Evolutionary conservation across 2,329 filamentous ascomycete species (phyloP), one percentile per base, ranked within the genome.

Genomic region (Diaporthe sp.): DNA sequence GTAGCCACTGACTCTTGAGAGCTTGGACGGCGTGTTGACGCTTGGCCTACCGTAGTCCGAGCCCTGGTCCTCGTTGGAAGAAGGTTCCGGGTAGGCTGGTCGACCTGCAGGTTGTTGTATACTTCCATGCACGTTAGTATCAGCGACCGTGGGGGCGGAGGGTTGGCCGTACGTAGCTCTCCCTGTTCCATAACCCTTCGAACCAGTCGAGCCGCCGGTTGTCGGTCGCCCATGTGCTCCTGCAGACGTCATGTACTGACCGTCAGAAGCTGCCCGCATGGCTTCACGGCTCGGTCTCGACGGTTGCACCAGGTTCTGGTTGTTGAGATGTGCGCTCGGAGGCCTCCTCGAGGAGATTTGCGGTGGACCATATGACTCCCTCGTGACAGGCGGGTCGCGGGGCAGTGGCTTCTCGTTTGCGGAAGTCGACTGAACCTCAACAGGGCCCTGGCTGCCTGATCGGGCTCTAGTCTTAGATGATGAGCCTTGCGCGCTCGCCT

Each of bases 81-180:
- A 58, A 37, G 57, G 67, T 19, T 72, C 73, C 68, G 91, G 90
- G 82, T 95, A 95, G 78, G 91, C 91, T 80, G 93, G 91, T 78
- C 89, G 86, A 71, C 91, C 78, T 84, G 89, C 85, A 15, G 94
- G 94, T 82, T 98, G 96, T 78, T 97, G 94, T 80, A 98, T 95
- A 78, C 94, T 94, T 78, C 95, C 96, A 83, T 98, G 94, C 5
- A 91, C 95, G 83, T 97, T 98, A 71, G 95, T 97, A 79, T 94
- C 93, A 67, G 95, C 95, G 76, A 98, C 93, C 65, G 95, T 92
- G 42, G 97, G 96, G 73, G 95, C 95, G 61, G 93, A 93, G 67
- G 96, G 97, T 84, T 97, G 95, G 78, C 95, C 95, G 83, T 98
- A 98, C 75, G 94, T 93, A 83, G 94, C 90, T 78, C 94, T 91